Percentiles rank a stretch among this genome's conserved stretches.
phyloP scores from a whole-genome alignment of 139 green algal genomes.

The Volvox reticuliferus region DNA sequence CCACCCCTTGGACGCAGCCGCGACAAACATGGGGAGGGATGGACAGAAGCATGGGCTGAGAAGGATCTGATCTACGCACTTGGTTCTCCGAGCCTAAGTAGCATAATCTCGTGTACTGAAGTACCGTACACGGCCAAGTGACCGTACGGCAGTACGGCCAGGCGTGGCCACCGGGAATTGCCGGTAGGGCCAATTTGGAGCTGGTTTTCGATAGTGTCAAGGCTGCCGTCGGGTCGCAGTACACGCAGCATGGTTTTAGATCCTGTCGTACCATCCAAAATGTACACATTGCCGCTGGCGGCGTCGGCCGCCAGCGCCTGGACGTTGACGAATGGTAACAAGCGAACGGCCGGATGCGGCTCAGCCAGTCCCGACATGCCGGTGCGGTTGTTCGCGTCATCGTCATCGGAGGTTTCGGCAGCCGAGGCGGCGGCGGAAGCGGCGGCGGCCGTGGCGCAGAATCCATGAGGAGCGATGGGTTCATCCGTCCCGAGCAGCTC shows the following conservation, averaged over 20 bases:
- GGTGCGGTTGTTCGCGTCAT: not conserved
- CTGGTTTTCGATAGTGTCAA: not conserved
- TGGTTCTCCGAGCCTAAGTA: not conserved
- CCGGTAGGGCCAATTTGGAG: not conserved
- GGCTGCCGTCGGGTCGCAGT: constrained; percentile 1
- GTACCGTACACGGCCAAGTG: constrained; percentile 18
- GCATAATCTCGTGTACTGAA: constrained; percentile 2
- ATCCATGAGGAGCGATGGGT: not conserved
- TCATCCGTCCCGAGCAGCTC: constrained; percentile 11
- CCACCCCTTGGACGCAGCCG: too few relatives aligned
- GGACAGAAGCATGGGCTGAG: too few relatives aligned
- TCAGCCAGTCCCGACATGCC: not conserved
- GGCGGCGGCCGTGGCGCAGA: not conserved
- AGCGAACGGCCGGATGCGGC: too few relatives aligned
- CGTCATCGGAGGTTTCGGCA: not conserved
- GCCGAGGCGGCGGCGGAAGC: not conserved
- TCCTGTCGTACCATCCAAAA: constrained; percentile 1
- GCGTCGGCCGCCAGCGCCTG: constrained; percentile 1
- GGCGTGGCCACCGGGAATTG: constrained; percentile 1
- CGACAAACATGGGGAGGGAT: too few relatives aligned
- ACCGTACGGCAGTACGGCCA: constrained; percentile 3
- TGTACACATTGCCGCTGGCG: constrained; percentile 27
- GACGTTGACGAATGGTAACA: not conserved
- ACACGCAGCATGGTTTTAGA: not conserved
- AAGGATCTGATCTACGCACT: too few relatives aligned